phyloP scores from a whole-genome alignment of 257 asterid species.

The Voacanga thouarsii region DNA sequence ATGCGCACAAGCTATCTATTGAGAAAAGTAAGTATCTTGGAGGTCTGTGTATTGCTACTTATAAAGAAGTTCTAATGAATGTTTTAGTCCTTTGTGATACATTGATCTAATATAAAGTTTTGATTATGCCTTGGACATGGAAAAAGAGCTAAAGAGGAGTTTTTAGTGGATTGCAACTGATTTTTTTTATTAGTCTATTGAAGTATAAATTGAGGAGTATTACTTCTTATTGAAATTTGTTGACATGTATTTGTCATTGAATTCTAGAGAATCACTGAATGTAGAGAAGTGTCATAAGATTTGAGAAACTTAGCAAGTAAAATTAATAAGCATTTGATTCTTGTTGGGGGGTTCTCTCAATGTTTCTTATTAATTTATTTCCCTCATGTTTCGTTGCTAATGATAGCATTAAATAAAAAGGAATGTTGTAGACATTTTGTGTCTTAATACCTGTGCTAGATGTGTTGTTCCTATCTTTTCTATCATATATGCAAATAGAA shows the following conservation, averaged over 20 bases:
- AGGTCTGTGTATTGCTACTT: slow-evolving; percentile 42
- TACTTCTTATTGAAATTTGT: not conserved
- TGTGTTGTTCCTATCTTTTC: not conserved
- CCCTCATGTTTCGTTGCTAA: not conserved
- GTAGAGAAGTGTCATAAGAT: not conserved
- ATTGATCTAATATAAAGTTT: not conserved
- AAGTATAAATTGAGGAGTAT: not conserved
- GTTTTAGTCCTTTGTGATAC: not conserved
- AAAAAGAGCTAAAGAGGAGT: too few species aligned
- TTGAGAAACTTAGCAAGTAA: not conserved
- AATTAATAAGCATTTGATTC: not conserved
- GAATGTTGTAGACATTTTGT: not conserved
- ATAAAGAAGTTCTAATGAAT: not conserved
- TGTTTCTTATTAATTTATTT: not conserved
- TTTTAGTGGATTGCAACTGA: not conserved
- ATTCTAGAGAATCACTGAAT: not conserved
- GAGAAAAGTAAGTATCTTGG: slow-evolving; percentile 99
- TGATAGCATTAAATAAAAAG: not conserved
- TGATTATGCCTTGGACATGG: not conserved
- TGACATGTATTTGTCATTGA: not conserved
- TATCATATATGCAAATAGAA: not conserved
- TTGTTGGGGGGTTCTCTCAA: not conserved
- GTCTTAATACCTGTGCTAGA: not conserved
- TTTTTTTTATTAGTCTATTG: not conserved
- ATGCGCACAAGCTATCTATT: slow-evolving; percentile 90